phyloP scores from a whole-genome alignment of 2,329 filamentous ascomycete species.

The Pseudogymnoascus sp. region DNA sequence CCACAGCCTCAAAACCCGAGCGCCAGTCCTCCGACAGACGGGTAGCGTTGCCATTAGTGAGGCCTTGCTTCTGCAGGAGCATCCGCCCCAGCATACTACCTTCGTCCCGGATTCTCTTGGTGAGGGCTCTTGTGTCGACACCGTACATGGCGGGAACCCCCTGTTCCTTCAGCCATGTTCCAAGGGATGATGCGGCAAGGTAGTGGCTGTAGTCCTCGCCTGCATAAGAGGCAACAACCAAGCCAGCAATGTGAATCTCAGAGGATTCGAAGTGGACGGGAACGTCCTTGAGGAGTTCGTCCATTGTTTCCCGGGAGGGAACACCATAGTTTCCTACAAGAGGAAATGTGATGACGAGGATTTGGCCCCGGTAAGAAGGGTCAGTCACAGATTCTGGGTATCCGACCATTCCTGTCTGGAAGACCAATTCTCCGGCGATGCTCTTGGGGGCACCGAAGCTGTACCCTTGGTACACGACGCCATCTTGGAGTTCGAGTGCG shows the following conservation, averaged over 20 bases:
- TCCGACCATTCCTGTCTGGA: conserved; percentile 98
- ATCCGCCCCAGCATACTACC: conserved; percentile 95
- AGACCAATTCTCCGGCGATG: conserved; percentile 93
- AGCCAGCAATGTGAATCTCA: conserved; percentile 87
- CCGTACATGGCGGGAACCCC: conserved; percentile 90
- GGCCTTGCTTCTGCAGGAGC: conserved; percentile 59
- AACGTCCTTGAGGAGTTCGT: conserved; percentile 76
- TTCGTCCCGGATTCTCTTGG: conserved; percentile 87
- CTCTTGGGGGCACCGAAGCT: conserved; percentile 96
- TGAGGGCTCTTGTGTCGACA: conserved; percentile 87
- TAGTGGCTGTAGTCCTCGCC: conserved; percentile 95
- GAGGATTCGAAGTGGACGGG: conserved; percentile 90
- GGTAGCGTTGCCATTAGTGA: conserved; percentile 38
- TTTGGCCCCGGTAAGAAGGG: conserved; percentile 84
- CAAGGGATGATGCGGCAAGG: conserved; percentile 82
- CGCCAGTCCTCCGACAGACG: conserved; percentile 37
- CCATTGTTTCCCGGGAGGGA: conserved; percentile 75
- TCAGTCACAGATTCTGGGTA: conserved; percentile 92
- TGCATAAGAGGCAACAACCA: conserved; percentile 85
- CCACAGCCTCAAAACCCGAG: conserved; percentile 66
- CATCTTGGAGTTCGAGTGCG: conserved; percentile 89
- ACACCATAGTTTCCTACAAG: conserved; percentile 97
- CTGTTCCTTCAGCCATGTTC: conserved; percentile 94
- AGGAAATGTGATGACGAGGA: conserved; percentile 93
- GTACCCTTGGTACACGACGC: conserved; percentile 83